Evolutionary conservation across 164 flowering plant genomes (phyloP), one percentile per base, ranked within the genome.

Genomic region (Magnolia changhungtana): DNA sequence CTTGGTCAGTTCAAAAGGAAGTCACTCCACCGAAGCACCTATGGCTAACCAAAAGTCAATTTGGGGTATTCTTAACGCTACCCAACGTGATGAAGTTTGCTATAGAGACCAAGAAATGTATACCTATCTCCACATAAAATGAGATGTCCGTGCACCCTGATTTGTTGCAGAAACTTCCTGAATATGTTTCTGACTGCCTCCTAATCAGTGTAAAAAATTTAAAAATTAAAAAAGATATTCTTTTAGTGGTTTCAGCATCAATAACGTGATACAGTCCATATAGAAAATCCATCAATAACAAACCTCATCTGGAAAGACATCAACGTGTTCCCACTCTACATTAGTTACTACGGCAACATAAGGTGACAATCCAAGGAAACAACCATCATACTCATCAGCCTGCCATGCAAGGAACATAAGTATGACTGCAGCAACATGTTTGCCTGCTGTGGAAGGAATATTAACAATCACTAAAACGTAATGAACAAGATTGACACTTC

Each of bases 321-420:
- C 88, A 67, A 84, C 89, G 75, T 87, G 89, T 81, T 87, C 89
- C 89, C 88, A 84, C 37, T 87, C 89, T 37, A 87, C 75, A 84
- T 83, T 87, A 52, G 88, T 85, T 19, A 85, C 77, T 50, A 87
- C 86, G 51, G 84, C 83, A 67, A 87, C 64, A 49, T 69, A 77
- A 69, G 89, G 89, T 24, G 80, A 81, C 71, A 87, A 74, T 58
- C 76, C 81, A 31, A 85, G 83, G 77, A 87, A 87, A 80, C 86
- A 84, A 49, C 79, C 73, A 77, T 87, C 88, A 77, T 85, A 87
- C 82, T 87, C 89, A 82, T 87, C 88, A 63, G 88, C 89, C 89
- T 87, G 76, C 50, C 19, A 23, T 14, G 23, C 37, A 81, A 19
- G 21, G 2, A 50, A 37, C 20, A 66, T 69, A 69, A 69, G 71